A percentile compares a stretch with the other conserved stretches of the same genome.
Conservation (phyloP, 2,329 filamentous ascomycete genomes). For the Neofusicoccum sp. region DNA sequence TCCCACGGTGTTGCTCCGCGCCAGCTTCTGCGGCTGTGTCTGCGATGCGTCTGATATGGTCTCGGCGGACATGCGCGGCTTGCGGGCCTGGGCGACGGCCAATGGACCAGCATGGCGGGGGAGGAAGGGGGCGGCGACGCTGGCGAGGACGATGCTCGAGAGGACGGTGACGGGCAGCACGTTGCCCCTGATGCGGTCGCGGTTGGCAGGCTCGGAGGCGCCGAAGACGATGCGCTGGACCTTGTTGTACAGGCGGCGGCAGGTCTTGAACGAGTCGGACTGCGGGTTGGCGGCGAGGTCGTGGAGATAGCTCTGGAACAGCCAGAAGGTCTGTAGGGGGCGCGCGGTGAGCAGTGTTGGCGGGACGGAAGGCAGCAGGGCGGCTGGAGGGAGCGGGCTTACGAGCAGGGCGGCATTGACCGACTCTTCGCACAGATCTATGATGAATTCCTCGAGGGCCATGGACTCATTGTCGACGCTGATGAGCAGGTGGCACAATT, state of each 20-base stretch:
- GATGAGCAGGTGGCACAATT: conserved; percentile 80
- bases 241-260: conserved; percentile 80
- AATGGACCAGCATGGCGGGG: conserved; percentile 77
- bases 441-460: conserved; percentile 82
- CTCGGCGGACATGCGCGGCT: conserved; percentile 64
- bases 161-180: conserved; percentile 76
- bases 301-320: conserved; percentile 84
- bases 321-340: conserved; percentile 72
- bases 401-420: conserved; percentile 81
- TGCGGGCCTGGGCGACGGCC: conserved; percentile 77
- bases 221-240: conserved; percentile 87
- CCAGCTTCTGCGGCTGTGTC: conserved; percentile 55
- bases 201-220: conserved; percentile 63
- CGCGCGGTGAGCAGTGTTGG: neutral
- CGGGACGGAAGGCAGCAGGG: neutral
- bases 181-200: conserved; percentile 79
- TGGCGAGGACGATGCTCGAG: conserved; percentile 75
- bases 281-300: conserved; percentile 74
- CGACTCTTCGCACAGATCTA: conserved; percentile 83
- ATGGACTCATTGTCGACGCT: conserved; percentile 89
- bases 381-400: conserved; percentile 22
- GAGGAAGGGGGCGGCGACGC: conserved; percentile 70
- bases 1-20: conserved; percentile 67
- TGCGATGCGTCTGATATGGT: conserved; percentile 59
- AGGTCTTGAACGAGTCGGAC: conserved; percentile 76